These are phyloP conservation scores for Penicillium goetzii DNA, from an alignment of 495 filamentous ascomycete species.

Conservation along the genomic window DNA sequence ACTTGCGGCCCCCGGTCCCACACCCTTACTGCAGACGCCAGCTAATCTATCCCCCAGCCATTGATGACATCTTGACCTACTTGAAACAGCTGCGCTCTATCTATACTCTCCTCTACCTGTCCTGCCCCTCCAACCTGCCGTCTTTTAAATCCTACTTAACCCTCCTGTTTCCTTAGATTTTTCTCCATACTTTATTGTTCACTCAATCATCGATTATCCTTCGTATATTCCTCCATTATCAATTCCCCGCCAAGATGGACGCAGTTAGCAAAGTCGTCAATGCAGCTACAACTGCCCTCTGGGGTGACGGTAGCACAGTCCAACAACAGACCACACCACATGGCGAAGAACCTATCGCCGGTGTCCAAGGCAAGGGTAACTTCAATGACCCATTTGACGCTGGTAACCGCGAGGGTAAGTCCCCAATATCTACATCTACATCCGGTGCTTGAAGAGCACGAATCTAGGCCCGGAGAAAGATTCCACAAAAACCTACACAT, in stretches of 20 bases:
- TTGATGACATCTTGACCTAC: slow-evolving; percentile 16
- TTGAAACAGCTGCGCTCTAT: not conserved
- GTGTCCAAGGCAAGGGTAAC: slow-evolving; percentile 43
- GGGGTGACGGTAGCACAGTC: slow-evolving; percentile 31
- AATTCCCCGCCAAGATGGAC: slow-evolving; percentile 34
- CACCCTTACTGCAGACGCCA: not conserved
- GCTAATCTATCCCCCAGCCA: slow-evolving; percentile 12
- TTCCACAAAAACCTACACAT: not conserved
- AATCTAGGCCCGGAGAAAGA: not conserved
- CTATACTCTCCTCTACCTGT: not conserved
- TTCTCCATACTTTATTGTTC: not conserved
- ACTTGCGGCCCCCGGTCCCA: not conserved
- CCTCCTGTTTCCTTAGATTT: not conserved
- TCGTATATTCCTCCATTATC: not conserved
- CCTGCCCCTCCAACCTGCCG: not conserved
- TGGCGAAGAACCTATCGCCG: slow-evolving; percentile 49
- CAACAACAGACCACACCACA: slow-evolving; percentile 23
- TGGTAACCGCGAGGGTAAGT: slow-evolving; percentile 48
- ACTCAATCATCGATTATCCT: not conserved
- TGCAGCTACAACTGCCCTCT: slow-evolving; percentile 41
- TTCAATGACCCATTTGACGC: slow-evolving; percentile 49
- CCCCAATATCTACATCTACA: not conserved
- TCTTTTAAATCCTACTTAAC: not conserved
- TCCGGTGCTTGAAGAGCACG: not conserved
- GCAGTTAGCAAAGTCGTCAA: slow-evolving; percentile 41